phyloP scores from a whole-genome alignment of 1,139 yeast genomes.

The Debaryomyces coudertii region DNA sequence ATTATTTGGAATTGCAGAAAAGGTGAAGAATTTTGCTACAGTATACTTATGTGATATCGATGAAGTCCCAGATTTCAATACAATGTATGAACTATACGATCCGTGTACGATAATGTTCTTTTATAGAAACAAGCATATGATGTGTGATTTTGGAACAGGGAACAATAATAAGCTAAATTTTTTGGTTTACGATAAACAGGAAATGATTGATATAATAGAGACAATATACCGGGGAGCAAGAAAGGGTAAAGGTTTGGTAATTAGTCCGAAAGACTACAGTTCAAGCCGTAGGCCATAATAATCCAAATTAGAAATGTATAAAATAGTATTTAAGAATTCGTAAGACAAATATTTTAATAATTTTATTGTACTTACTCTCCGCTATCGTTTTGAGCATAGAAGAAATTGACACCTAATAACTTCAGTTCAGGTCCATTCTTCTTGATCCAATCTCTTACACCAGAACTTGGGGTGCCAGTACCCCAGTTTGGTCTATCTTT shows the following conservation, averaged over 20 bases:
- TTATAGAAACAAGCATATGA: conserved; percentile 91
- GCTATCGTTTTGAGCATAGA: conserved; percentile 66
- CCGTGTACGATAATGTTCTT: conserved; percentile 94
- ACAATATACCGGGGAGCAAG: conserved; percentile 88
- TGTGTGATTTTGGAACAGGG: conserved; percentile 98
- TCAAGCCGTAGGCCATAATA: conserved; percentile 21
- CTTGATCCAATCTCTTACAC: conserved; percentile 75
- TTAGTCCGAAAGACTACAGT: conserved; percentile 74
- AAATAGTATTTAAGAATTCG: conserved; percentile 2
- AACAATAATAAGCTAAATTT: conserved; percentile 93
- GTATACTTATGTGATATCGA: conserved; percentile 87
- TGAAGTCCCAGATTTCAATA: conserved; percentile 87
- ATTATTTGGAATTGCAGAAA: conserved; percentile 76
- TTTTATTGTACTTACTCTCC: conserved; percentile 27
- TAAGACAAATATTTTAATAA: background rate
- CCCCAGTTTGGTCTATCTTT: conserved; percentile 84
- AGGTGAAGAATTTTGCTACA: conserved; percentile 84
- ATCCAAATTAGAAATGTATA: conserved; percentile 1
- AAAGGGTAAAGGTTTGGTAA: conserved; percentile 90
- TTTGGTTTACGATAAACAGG: conserved; percentile 77
- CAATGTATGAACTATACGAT: conserved; percentile 89
- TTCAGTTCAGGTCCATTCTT: conserved; percentile 58
- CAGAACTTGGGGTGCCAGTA: conserved; percentile 72
- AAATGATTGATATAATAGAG: conserved; percentile 87
- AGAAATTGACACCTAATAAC: conserved; percentile 78